A percentile compares a stretch with the other conserved stretches of the same genome.
These are phyloP conservation scores for Plantago coronopus DNA, from an alignment of 305 asterid species.

Conservation along the genomic window DNA sequence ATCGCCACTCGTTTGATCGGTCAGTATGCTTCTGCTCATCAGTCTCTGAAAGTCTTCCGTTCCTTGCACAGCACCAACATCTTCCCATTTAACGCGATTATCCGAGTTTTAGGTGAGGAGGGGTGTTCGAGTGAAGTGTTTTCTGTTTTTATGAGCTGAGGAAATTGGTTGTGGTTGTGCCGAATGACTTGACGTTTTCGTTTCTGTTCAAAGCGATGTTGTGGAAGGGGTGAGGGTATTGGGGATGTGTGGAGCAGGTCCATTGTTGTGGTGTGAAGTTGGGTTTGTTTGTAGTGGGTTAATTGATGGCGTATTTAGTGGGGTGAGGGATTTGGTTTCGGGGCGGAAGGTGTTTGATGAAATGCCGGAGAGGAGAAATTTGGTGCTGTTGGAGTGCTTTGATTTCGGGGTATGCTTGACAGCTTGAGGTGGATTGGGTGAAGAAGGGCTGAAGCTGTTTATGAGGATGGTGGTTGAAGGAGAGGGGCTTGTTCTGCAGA, in stretches of 20 bases:
- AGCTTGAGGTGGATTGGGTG: slow-evolving; percentile 44
- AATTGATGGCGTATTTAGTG: slow-evolving; percentile 44
- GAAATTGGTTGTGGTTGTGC: slow-evolving; percentile 27
- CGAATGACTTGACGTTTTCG: slow-evolving; percentile 61
- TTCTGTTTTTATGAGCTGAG: slow-evolving; percentile 32
- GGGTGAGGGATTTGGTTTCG: slow-evolving; percentile 39
- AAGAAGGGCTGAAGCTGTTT: slow-evolving; percentile 46
- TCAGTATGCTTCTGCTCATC: slow-evolving; percentile 44
- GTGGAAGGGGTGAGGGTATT: slow-evolving; percentile 19
- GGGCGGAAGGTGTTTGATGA: slow-evolving; percentile 62
- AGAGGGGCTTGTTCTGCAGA: slow-evolving; percentile 42
- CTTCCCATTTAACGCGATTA: slow-evolving; percentile 60
- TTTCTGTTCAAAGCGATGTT: slow-evolving; percentile 65
- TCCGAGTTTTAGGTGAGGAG: slow-evolving; percentile 54
- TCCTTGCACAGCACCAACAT: slow-evolving; percentile 38
- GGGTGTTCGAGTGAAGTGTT: slow-evolving; percentile 32
- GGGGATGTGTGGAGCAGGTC: slow-evolving; percentile 35
- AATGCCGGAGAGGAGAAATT: slow-evolving; percentile 45
- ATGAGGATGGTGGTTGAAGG: slow-evolving; percentile 34
- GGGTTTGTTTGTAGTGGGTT: slow-evolving; percentile 57
- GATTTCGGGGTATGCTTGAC: slow-evolving; percentile 58
- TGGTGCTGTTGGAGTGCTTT: slow-evolving; percentile 60
- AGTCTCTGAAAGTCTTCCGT: slow-evolving; percentile 42
- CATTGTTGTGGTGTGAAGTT: slow-evolving; percentile 46
- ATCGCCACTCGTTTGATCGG: slow-evolving; percentile 70